Conservation (phyloP, 2,329 filamentous ascomycete species). For the Alternaria postmessia region DNA sequence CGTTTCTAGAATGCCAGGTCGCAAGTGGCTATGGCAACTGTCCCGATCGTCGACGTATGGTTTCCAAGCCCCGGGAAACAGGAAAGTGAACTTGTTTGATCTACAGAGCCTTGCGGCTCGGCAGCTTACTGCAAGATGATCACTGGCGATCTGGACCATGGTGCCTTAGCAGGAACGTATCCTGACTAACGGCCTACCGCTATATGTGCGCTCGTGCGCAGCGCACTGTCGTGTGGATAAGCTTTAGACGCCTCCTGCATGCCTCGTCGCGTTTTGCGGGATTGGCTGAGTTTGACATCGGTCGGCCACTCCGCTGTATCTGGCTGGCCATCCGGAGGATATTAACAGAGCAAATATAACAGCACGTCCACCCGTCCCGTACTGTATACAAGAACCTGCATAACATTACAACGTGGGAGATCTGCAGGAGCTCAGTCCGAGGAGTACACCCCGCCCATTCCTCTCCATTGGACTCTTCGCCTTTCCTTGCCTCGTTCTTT, state of each 20-base stretch:
- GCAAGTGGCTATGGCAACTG: neutral
- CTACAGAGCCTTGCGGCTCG: constrained; percentile 1
- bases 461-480: neutral
- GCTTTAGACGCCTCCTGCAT: constrained; percentile 8
- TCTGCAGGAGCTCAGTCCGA: neutral
- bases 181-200: constrained; percentile 1
- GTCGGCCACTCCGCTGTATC: neutral
- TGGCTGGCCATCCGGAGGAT: neutral
- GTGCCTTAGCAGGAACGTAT: constrained; percentile 2
- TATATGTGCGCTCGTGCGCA: constrained; percentile 1
- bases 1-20: neutral
- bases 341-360: constrained; percentile 16
- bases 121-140: neutral
- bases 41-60: neutral
- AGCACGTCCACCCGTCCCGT: constrained; percentile 3
- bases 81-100: neutral
- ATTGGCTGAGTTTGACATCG: constrained; percentile 6
- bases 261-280: neutral
- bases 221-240: constrained; percentile 2
- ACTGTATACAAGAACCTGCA: neutral
- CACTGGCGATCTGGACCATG: neutral
- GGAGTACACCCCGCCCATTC: neutral
- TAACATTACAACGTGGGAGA: neutral
- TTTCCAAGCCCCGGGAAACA: neutral
- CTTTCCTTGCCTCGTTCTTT: neutral